Evolutionary conservation across 2,329 filamentous ascomycete genomes (phyloP), one percentile per base, ranked within the genome.

Genomic region (Diplodia intermedia): DNA sequence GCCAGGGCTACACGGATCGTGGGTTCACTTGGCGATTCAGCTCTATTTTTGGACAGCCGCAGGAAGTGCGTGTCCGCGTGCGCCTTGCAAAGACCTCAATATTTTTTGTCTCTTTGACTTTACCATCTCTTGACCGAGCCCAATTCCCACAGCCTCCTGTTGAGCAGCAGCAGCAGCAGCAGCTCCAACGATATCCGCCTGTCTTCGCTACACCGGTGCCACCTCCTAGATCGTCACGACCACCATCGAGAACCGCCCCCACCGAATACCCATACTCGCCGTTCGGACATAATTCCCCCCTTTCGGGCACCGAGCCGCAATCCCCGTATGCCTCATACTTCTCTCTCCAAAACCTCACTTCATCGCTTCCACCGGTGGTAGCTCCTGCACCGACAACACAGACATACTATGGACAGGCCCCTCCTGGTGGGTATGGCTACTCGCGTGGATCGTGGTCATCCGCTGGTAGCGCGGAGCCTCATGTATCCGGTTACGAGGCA

Each of bases 1-100:
- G 80, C 40, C 79, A 80, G 29, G 81, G 80, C 31, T 83, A 78
- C 70, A 77, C 76, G 8, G 79, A 82, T 66, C 75, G 78, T 31
- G 15, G n/a, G 15, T 67, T 61, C 31, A 69, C 43, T 38, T 69
- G 68, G 60, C 67, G 61, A 14, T 65, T 68, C 20, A 65, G 57
- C 43, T 62, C 49, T 29, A 18, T 60, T 38, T 66, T 54, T 47
- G 49, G 49, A 20, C 49, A 56, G 15, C 60, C 67, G 50, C 67
- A 57, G 15, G 67, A 69, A 36, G 75, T 80, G 52, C 73, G 75
- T 29, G 78, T 73, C 26, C 73, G 77, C 8, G 72, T 80, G 14
- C 70, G 77, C 52, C 71, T 80, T 40, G 79, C 77, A 12, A 79
- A 77, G 68, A 75, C 77, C 7, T 72, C 72, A 4, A 71, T 74